These are phyloP conservation scores for Zygosaccharomyces sapae DNA, from an alignment of 1,139 yeast genomes.

Conservation along the genomic window DNA sequence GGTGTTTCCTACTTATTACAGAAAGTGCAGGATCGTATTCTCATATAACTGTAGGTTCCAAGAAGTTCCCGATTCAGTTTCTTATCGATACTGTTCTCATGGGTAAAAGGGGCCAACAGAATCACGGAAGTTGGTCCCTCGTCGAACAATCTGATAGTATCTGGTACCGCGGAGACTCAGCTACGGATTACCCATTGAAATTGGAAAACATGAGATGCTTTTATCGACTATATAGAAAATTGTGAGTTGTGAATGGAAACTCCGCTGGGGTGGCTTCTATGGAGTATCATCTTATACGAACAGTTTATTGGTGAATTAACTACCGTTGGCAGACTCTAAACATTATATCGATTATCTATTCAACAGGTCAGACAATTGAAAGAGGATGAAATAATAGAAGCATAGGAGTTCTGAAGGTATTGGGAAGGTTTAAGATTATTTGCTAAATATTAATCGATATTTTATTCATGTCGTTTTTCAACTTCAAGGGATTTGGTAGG, in stretches of 20 bases:
- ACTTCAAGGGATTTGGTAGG: constrained; percentile 40
- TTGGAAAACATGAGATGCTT: constrained; percentile 86
- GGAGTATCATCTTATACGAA: not conserved
- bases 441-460: not conserved
- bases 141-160: constrained; percentile 65
- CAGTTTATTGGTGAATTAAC: not conserved
- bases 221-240: constrained; percentile 64
- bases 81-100: constrained; percentile 66
- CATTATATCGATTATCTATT: not conserved
- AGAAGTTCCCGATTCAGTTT: constrained; percentile 77
- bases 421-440: not conserved
- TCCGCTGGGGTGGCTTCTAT: too few relatives aligned
- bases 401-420: not conserved
- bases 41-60: constrained; percentile 68
- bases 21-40: constrained; percentile 92
- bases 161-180: constrained; percentile 66
- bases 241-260: not conserved
- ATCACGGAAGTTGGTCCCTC: constrained; percentile 60
- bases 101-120: constrained; percentile 48
- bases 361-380: not conserved
- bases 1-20: constrained; percentile 60
- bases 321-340: not conserved
- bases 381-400: not conserved
- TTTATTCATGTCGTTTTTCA: constrained; percentile 25
- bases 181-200: constrained; percentile 62